These are phyloP conservation scores for Posidonia oceanica DNA, from an alignment of 116 monocot genomes.

Conservation along the genomic window DNA sequence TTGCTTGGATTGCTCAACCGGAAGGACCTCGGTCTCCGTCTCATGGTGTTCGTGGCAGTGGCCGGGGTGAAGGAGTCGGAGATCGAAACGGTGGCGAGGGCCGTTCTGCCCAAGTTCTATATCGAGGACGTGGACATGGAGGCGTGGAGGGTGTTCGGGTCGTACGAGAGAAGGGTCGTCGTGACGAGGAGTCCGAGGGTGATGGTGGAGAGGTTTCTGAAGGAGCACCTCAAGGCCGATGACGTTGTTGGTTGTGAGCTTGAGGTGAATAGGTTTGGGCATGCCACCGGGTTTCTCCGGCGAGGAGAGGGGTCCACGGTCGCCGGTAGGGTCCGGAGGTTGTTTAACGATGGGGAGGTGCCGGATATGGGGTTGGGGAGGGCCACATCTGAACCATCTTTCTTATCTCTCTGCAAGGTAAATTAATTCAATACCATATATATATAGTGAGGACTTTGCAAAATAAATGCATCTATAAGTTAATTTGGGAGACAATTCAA, in stretches of 20 bases:
- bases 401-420: constrained; percentile 45
- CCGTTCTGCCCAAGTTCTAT: constrained; percentile 83
- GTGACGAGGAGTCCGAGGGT: constrained; percentile 43
- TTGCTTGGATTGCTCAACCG: constrained; percentile 9
- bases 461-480: too few relatives aligned
- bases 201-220: constrained; percentile 69
- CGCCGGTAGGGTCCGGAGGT: constrained; percentile 6
- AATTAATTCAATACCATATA: neutral
- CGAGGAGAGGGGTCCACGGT: constrained; percentile 2
- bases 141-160: constrained; percentile 50
- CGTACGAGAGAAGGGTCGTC: constrained; percentile 29
- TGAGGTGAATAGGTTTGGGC: constrained; percentile 35
- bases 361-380: constrained; percentile 32
- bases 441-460: neutral
- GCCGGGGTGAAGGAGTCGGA: constrained; percentile 43
- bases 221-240: constrained; percentile 57
- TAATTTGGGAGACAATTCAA: neutral
- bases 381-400: neutral
- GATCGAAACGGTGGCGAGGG: constrained; percentile 53
- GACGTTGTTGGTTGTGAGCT: constrained; percentile 69
- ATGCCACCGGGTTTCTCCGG: constrained; percentile 55
- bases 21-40: constrained; percentile 12
- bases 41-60: constrained; percentile 45
- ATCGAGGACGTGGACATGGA: constrained; percentile 53
- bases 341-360: constrained; percentile 11